These are phyloP conservation scores for Barnettozyma hawaiiensis DNA, from an alignment of 1,139 yeast genomes.

Conservation along the genomic window DNA sequence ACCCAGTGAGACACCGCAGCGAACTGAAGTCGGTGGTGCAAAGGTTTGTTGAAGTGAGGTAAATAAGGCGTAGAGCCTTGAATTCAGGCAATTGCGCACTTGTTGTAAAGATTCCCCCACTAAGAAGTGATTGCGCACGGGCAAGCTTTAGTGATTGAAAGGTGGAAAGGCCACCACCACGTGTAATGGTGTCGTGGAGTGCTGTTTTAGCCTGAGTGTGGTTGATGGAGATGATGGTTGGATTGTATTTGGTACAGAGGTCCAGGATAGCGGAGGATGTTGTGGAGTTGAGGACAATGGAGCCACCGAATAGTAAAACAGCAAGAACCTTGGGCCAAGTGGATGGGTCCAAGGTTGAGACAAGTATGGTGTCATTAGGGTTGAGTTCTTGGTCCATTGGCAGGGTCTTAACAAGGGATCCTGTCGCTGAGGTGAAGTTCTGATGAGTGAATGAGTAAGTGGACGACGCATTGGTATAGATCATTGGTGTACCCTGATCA, in stretches of 20 bases:
- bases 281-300: constrained; percentile 17
- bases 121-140: constrained; percentile 32
- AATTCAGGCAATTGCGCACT: constrained; percentile 26
- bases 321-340: constrained; percentile 30
- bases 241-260: neutral
- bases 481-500: constrained; percentile 32
- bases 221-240: constrained; percentile 9
- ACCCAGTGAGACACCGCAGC: constrained; percentile 41
- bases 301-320: constrained; percentile 32
- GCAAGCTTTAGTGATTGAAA: constrained; percentile 20
- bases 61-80: constrained; percentile 36
- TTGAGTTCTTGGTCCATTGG: constrained; percentile 43
- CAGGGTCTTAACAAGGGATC: constrained; percentile 54
- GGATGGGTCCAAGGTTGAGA: constrained; percentile 32
- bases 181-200: neutral
- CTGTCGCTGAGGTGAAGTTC: constrained; percentile 57
- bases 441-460: constrained; percentile 46
- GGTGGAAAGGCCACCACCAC: neutral
- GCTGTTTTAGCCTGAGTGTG: neutral
- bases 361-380: constrained; percentile 38
- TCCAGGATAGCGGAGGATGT: neutral
- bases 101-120: constrained; percentile 37
- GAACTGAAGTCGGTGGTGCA: constrained; percentile 35
- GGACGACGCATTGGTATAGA: constrained; percentile 31
- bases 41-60: constrained; percentile 25